Evolutionary conservation across 2,329 filamentous ascomycete species (phyloP), one percentile per base, ranked within the genome.

Genomic region (Blastomyces emzantsi): DNA sequence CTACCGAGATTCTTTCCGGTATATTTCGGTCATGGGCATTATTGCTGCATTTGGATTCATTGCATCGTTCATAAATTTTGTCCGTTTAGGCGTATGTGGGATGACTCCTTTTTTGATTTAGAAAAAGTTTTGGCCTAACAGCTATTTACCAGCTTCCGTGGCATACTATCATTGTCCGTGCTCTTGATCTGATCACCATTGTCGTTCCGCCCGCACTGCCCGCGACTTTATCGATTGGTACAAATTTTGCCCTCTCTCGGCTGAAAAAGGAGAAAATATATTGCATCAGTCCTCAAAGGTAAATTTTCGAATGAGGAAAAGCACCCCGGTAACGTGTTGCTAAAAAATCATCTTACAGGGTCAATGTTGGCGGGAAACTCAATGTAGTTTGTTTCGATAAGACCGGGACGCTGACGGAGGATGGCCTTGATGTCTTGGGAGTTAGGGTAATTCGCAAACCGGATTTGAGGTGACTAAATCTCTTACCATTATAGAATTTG

Each of bases 1-100:
- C 74, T 99, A 99, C 75, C 86, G 91, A 52, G 94, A 99, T 75
- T 97, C 93, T 0, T 99, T 99, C 78, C 87, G 92, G 28, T 99
- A 99, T 74, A 97, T 99, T 65, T 92, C 90, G 3, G 94, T 99
- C 65, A 99, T 99, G 94, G 93, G 85, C 6, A 79, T 87, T 52
- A 87, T 99, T 69, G 95, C 94, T 28, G 78, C 87, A 59, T 75
- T 97, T 60, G 94, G 95, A 0, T 99, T 99, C 72, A 79, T 92
- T 28, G 92, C 89, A 0, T 97, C 94, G 0, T 88, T 99, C 69
- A 80, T 96, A 76, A 99, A 99, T 75, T 99, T 99, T 73, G 79
- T 99, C 62, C 87, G 90, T 51, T 82, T 99, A 17, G 86, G 85
- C 45, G 79, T 80, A 74, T 73, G 76, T 69, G 49, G 61, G 56